Evolutionary conservation across 1,284 basidiomycete genomes (phyloP).

Genomic region (Cronartium ribicola): DNA sequence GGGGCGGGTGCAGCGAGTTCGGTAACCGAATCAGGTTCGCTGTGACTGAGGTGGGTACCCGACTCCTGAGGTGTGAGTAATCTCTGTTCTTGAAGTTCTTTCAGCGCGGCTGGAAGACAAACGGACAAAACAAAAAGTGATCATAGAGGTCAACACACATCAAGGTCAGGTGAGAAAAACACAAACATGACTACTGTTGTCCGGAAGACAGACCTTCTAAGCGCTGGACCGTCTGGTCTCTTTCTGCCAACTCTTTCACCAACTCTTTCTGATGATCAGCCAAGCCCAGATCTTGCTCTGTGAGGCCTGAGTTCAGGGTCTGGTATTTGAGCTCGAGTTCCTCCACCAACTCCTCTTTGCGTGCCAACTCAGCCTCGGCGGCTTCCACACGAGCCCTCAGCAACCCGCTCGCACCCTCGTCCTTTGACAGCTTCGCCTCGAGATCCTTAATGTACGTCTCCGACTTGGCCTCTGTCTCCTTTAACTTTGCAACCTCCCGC

Average conservation of each 20-base stretch:
- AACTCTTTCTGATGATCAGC: conserved; percentile 49
- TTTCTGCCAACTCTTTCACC: conserved; percentile 68
- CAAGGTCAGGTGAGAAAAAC: too few species aligned
- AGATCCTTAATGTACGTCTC: conserved; percentile 81
- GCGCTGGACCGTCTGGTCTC: conserved; percentile 68
- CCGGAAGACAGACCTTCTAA: conserved; percentile 59
- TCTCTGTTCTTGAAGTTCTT: conserved; percentile 43
- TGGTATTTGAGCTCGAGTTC: background rate
- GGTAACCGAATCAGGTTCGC: background rate
- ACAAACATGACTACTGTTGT: conserved; percentile 2
- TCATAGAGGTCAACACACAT: background rate
- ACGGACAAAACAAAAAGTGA: conserved; percentile 15
- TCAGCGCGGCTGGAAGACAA: conserved; percentile 40
- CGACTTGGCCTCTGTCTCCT: conserved; percentile 68
- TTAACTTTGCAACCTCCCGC: conserved; percentile 72
- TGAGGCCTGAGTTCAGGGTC: background rate
- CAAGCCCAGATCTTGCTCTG: conserved; percentile 64
- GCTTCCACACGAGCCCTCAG: conserved; percentile 69
- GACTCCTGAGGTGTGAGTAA: conserved; percentile 29
- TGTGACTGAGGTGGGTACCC: background rate
- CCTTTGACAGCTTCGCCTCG: conserved; percentile 71
- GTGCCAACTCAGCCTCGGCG: conserved; percentile 72
- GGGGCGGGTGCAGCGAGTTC: background rate
- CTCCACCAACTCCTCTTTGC: conserved; percentile 58
- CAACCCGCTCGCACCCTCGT: conserved; percentile 68